Base-by-base conservation (phyloP, 495 filamentous ascomycete species). In the Cudoniella acicularis region DNA sequence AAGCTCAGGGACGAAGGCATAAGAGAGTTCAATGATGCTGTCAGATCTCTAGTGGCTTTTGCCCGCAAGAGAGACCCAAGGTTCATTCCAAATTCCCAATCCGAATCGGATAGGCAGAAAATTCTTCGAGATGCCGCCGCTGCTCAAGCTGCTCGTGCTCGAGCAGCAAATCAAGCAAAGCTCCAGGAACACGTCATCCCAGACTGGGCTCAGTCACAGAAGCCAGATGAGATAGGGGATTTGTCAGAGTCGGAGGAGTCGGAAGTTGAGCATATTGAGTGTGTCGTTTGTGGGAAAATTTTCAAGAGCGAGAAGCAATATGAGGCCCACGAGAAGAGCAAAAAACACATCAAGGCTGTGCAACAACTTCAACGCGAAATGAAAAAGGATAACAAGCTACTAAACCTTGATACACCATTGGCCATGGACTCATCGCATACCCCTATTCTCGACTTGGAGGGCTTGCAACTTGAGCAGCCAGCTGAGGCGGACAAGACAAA, bases 231-330 rank as follows among this genome's bases (percentile, higher is more conserved):
- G 1, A 50, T 59, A 2, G 64, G 26, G 0, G 30, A 16, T 3
- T 67, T 60, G 36, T 71, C 67, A 0, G 76, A 79, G 1, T 82
- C 87, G 21, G 82, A 84, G n/a, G 79, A 81, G 21, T 77, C 82
- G 52, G 64, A 77, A 48, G 85, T 83, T 70, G 76, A 79, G 64
- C 79, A 64, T 24, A 89, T 90, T 55, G 94, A 97, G 68, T 99
- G 94, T 69, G 86, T 98, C 52, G 88, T 89, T 20, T 99, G 94
- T 69, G 80, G 83, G 65, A 99, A 99, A 73, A 87, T 64, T 2
- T 99, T 98, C 78, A 96, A 95, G 69, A 96, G 91, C 56, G 87
- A 96, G 67, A 89, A 88, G 63, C 94, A 97, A 64, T 93, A 85
- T 59, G 85, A 92, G 67, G 84, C 88, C n/a, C 94, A 99, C 66